A percentile compares a stretch with the other conserved stretches of the same genome.
phyloP scores from a whole-genome alignment of 2,329 filamentous ascomycete species.

The Phaeosphaeriaceae sp. region DNA sequence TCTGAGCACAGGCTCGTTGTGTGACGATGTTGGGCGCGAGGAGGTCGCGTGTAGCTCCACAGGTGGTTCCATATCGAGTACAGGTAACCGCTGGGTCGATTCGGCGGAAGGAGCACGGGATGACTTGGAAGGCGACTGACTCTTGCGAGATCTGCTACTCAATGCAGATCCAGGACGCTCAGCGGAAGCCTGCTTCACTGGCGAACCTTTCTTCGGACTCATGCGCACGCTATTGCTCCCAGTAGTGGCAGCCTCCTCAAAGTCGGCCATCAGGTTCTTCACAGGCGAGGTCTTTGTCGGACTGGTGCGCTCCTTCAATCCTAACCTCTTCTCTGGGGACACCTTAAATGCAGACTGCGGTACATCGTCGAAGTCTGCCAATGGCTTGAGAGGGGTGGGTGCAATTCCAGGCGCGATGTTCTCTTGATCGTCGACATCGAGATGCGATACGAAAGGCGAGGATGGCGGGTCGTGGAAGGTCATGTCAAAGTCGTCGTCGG shows the following conservation, averaged over 20 bases:
- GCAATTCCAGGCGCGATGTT: constrained; percentile 38
- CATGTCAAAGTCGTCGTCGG: constrained; percentile 44
- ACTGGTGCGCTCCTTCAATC: constrained; percentile 36
- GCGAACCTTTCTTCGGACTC: constrained; percentile 37
- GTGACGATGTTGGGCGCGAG: constrained; percentile 27
- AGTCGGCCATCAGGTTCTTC: constrained; percentile 37
- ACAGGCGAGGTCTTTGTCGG: constrained; percentile 38
- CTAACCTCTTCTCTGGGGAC: constrained; percentile 38
- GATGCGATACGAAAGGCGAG: constrained; percentile 57
- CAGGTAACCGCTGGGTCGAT: constrained; percentile 16
- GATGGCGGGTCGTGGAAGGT: constrained; percentile 53
- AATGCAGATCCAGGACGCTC: constrained; percentile 35
- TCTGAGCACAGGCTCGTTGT: constrained; percentile 34
- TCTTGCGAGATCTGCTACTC: constrained; percentile 34
- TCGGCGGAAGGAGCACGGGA: constrained; percentile 33
- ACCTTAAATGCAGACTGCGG: constrained; percentile 43
- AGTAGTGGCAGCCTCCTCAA: constrained; percentile 23
- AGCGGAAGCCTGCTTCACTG: constrained; percentile 25
- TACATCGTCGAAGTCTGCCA: constrained; percentile 30
- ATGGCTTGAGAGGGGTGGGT: constrained; percentile 32
- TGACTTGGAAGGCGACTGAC: constrained; percentile 36
- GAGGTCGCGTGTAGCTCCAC: constrained; percentile 24
- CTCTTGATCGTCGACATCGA: constrained; percentile 50
- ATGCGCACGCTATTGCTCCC: constrained; percentile 8
- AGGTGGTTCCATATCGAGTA: constrained; percentile 13